Evolutionary conservation across 2,329 filamentous ascomycete genomes (phyloP), one percentile per base, ranked within the genome.

Genomic region (Monosporascus sp.): DNA sequence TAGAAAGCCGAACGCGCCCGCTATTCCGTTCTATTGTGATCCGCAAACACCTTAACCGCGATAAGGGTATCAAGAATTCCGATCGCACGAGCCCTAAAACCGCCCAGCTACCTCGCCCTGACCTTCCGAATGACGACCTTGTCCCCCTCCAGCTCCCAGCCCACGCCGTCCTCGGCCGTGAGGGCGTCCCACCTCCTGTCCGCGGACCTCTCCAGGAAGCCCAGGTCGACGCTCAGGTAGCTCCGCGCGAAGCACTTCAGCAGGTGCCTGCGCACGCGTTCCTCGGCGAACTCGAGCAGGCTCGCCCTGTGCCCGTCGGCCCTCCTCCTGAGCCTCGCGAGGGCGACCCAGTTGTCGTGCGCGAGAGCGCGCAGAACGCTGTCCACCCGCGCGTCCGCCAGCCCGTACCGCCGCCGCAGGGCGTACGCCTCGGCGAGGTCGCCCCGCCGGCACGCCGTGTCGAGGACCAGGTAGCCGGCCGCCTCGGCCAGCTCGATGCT

Each of bases 181-280:
- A 97, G 72, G 49, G 84, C 82, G 11, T 82, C 77, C 91, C 93
- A 99, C n/a, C 72, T 75, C 60, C 81, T 76, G 48, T 84, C 84
- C 5, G 88, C 80, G 53, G 82, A 79, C 65, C 78, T 79, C 71
- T 94, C 89, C 49, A 96, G 72, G 68, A 86, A 90, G 3, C 66
- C 67, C 54, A 80, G 70, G 51, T 91, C 88, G 8, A 91, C 86
- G 20, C 74, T 82, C 59, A 97, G 72, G 69, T 99, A 99, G 5
- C 87, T 81, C 64, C 85, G 82, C 1, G 91, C 91, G 51, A 97
- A 81, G 67, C 91, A 94, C 74, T 96, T 96, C 61, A 97, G 75
- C 37, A 89, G 84, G 70, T 92, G 87, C 60, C 83, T 76, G 60
- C 88, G 78, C 65, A 97, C 78, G n/a, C 81, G 78, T 24, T 84